Conservation (phyloP, 2,329 filamentous ascomycete species). For the Sclerotinia borealis region DNA sequence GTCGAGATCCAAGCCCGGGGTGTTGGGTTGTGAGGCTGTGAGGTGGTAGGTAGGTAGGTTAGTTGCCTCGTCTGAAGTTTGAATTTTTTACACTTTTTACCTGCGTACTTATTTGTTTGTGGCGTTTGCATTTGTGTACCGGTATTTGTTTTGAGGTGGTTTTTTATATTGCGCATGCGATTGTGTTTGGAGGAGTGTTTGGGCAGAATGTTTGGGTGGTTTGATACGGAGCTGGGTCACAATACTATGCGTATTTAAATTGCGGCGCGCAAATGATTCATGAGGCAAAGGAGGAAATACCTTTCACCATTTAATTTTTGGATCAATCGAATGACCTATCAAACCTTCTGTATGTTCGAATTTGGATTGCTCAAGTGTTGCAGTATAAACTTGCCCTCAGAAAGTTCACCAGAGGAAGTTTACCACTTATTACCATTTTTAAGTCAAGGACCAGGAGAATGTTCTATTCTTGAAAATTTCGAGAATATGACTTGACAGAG, state of each 20-base stretch:
- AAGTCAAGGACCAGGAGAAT: too few relatives aligned
- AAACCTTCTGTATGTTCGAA: too few relatives aligned
- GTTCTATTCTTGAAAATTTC: too few relatives aligned
- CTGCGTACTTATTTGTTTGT: background rate
- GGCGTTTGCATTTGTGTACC: background rate
- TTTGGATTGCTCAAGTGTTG: background rate
- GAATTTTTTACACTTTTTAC: too few relatives aligned
- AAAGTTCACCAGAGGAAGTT: background rate
- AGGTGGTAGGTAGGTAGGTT: background rate
- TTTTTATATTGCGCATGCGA: background rate
- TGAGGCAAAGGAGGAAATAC: background rate
- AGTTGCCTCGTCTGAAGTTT: background rate
- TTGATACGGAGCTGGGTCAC: too few relatives aligned
- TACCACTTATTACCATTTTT: background rate
- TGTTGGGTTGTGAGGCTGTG: background rate
- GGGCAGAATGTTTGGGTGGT: background rate
- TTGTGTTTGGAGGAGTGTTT: background rate
- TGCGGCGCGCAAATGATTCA: background rate
- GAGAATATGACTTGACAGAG: too few relatives aligned
- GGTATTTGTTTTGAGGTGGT: background rate
- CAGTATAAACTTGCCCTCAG: background rate
- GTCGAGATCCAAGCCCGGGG: background rate
- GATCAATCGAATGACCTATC: background rate
- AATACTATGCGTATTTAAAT: background rate
- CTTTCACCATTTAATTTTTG: background rate